Evolutionary conservation across 345 rosid species (phyloP).

Genomic region (Excoecaria agallocha): DNA sequence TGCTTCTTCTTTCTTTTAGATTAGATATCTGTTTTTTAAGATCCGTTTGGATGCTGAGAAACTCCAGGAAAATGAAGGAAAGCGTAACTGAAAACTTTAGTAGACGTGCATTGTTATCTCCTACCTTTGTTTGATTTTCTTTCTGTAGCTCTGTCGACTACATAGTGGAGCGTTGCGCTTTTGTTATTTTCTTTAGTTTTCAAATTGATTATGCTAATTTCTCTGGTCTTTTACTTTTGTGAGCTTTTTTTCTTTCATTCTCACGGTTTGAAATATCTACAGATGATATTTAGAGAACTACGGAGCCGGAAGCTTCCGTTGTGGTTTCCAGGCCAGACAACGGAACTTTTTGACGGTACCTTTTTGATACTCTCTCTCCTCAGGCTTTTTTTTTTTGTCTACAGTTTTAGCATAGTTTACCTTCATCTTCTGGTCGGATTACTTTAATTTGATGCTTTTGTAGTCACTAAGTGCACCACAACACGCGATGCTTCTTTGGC

Average conservation of each 20-base stretch:
- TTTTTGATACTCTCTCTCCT: not conserved
- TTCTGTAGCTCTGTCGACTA: not conserved
- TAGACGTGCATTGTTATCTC: not conserved
- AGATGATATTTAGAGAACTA: conserved; percentile 8
- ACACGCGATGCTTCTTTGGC: not conserved
- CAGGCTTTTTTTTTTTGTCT: not conserved
- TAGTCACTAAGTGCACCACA: not conserved
- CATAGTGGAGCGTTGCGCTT: not conserved
- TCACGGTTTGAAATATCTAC: not conserved
- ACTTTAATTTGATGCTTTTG: not conserved
- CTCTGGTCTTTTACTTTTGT: not conserved
- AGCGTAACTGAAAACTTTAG: not conserved
- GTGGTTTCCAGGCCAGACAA: not conserved
- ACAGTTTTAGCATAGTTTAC: not conserved
- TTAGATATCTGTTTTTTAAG: not conserved
- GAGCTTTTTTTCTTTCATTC: not conserved
- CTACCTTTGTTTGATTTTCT: not conserved
- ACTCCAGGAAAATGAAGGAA: not conserved
- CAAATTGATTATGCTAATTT: too few species aligned
- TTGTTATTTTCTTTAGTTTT: not conserved
- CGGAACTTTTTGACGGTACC: not conserved
- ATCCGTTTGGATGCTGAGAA: conserved; percentile 27
- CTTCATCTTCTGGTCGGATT: not conserved
- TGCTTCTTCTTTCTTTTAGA: not conserved
- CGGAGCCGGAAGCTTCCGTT: not conserved